These are phyloP conservation scores for Populus nigra DNA, from an alignment of 345 rosid species.

Conservation along the genomic window DNA sequence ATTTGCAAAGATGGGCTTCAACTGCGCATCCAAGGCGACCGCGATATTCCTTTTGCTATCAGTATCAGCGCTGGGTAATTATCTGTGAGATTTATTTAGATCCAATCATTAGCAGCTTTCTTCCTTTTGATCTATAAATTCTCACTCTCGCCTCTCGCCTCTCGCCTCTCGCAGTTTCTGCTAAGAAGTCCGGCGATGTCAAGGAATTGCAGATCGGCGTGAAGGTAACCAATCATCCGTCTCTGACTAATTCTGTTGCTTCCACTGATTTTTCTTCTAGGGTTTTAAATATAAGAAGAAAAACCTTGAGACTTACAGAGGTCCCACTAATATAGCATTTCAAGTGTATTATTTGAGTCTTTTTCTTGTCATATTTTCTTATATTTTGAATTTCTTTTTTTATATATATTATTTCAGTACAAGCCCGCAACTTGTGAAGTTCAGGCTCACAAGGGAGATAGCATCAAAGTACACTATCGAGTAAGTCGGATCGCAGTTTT, in stretches of 20 bases:
- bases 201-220: conserved; percentile 89
- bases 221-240: conserved; percentile 43
- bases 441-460: conserved; percentile 95
- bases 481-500: conserved; percentile 42
- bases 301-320: too few species aligned
- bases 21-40: conserved; percentile 30
- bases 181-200: conserved; percentile 72
- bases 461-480: conserved; percentile 78
- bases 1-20: conserved; percentile 21
- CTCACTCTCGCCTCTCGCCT: not conserved
- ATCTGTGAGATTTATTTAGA: not conserved
- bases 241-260: too few species aligned
- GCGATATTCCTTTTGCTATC: conserved; percentile 30
- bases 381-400: not conserved
- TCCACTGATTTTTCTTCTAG: too few species aligned
- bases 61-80: conserved; percentile 33
- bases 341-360: not conserved
- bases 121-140: not conserved
- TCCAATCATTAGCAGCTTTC: not conserved
- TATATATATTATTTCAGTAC: conserved; percentile 34
- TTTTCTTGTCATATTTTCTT: not conserved
- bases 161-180: conserved; percentile 40
- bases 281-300: too few species aligned
- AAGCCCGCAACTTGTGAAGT: conserved; percentile 72
- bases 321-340: too few species aligned